These are phyloP conservation scores for Paramecium tetraurelia DNA, from an alignment of 73 alveolate species.

Conservation along the genomic window DNA sequence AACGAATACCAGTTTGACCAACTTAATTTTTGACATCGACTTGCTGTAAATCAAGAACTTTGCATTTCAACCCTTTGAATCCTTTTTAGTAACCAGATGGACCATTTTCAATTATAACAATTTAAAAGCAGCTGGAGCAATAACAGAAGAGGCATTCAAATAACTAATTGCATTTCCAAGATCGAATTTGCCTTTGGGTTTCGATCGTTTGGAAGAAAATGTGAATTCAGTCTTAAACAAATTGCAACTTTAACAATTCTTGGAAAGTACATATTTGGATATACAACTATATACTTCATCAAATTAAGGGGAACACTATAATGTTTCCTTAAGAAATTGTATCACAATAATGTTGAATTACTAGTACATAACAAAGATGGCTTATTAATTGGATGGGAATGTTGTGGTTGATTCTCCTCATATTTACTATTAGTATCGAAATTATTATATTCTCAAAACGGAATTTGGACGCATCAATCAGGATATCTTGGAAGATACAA, in stretches of 20 bases:
- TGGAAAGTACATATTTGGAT: background rate
- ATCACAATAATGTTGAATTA: background rate
- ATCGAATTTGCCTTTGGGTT: background rate
- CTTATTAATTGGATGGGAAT: background rate
- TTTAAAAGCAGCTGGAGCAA: background rate
- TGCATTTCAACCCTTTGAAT: constrained; percentile 1
- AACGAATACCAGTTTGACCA: background rate
- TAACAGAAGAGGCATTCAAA: background rate
- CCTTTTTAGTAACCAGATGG: constrained; percentile 26
- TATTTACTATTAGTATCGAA: background rate
- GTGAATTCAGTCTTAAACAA: background rate
- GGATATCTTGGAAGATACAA: background rate
- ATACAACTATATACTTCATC: background rate
- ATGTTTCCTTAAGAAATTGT: background rate
- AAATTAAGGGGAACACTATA: background rate
- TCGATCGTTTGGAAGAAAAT: background rate
- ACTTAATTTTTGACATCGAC: background rate
- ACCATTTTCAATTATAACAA: background rate
- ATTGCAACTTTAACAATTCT: background rate
- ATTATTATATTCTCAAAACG: background rate
- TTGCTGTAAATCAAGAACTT: background rate
- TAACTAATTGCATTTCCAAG: background rate
- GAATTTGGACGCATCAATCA: background rate
- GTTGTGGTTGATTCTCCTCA: constrained; percentile 5
- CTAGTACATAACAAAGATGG: background rate